Percentiles rank a stretch among this genome's conserved stretches.
These are phyloP conservation scores for Fusarium penzigii DNA, from an alignment of 2,329 filamentous ascomycete genomes.

Conservation along the genomic window DNA sequence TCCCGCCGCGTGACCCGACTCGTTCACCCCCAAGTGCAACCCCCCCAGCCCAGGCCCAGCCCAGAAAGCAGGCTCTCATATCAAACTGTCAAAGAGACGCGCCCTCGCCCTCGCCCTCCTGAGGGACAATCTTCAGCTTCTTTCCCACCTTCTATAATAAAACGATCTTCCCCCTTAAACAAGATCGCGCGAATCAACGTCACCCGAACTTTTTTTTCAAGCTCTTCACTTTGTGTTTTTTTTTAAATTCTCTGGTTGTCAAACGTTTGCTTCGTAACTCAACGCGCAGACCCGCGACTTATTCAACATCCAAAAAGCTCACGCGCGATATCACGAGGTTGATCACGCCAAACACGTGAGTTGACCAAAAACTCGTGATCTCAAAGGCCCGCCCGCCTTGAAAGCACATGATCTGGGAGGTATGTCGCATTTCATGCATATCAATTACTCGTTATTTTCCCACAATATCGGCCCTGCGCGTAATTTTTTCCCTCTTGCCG, in stretches of 20 bases:
- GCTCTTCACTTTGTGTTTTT: neutral
- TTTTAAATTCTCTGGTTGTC: constrained; percentile 8
- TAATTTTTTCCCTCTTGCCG: neutral
- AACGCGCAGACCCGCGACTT: constrained; percentile 31
- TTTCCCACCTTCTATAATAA: constrained; percentile 32
- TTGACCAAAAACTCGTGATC: constrained; percentile 46
- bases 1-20: constrained; percentile 42
- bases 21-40: constrained; percentile 19
- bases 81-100: too few species aligned
- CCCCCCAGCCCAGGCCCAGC: constrained; percentile 17
- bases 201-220: constrained; percentile 13
- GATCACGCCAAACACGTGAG: constrained; percentile 48
- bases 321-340: constrained; percentile 52
- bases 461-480: constrained; percentile 9
- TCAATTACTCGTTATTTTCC: constrained; percentile 23
- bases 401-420: constrained; percentile 49
- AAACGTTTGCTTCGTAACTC: constrained; percentile 11
- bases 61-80: constrained; percentile 1
- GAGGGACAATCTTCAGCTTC: constrained; percentile 14
- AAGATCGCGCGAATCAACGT: constrained; percentile 13
- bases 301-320: constrained; percentile 23
- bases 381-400: constrained; percentile 30
- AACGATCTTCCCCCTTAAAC: constrained; percentile 6
- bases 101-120: constrained; percentile 3
- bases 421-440: constrained; percentile 38